Evolutionary conservation across 1,139 yeast genomes (phyloP).

Genomic region (Yamadazyma taylorii): DNA sequence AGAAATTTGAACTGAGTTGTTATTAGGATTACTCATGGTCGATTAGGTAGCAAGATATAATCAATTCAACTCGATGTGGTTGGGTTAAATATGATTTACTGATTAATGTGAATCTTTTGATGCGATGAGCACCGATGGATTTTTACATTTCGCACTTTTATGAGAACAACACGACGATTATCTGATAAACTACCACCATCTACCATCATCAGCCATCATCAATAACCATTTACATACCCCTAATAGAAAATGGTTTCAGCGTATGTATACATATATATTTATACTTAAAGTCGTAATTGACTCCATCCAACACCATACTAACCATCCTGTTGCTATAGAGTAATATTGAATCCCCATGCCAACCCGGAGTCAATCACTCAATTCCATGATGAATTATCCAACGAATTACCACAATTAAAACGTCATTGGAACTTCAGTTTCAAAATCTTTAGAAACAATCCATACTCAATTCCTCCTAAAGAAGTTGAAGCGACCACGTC

Average conservation of each 20-base stretch:
- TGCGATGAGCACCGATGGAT: background rate
- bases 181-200: too few relatives aligned
- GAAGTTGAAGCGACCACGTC: conserved; percentile 25
- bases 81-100: too few relatives aligned
- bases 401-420: conserved; percentile 56
- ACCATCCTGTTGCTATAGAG: conserved; percentile 39
- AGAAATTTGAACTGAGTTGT: conserved; percentile 3
- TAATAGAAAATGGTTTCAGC: conserved; percentile 15
- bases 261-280: too few relatives aligned
- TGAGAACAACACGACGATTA: too few relatives aligned
- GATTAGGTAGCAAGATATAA: background rate
- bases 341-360: conserved; percentile 54
- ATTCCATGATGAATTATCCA: conserved; percentile 65
- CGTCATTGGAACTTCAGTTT: conserved; percentile 68
- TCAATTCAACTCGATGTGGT: too few relatives aligned
- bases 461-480: conserved; percentile 46
- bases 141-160: too few relatives aligned
- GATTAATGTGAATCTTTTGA: too few relatives aligned
- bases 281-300: too few relatives aligned
- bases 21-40: background rate
- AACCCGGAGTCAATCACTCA: conserved; percentile 65
- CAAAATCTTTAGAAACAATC: conserved; percentile 64
- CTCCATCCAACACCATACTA: too few relatives aligned
- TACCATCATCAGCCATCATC: too few relatives aligned
- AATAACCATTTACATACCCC: too few relatives aligned